Conservation (phyloP, 2,329 filamentous ascomycete genomes). For the Septoria linicola region DNA sequence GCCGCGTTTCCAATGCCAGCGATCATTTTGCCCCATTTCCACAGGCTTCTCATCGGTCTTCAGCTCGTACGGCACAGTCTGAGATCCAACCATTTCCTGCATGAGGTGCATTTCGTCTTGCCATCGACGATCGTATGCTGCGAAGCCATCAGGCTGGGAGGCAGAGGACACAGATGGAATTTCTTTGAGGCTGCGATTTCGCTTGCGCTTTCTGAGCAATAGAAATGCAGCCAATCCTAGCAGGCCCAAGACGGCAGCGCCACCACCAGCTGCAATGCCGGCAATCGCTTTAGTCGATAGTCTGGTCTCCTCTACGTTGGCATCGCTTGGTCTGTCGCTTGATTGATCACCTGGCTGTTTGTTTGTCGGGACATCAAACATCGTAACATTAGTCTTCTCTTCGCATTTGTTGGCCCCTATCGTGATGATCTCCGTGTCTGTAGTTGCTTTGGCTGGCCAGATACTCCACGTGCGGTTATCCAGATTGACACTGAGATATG, state of each 20-base stretch:
- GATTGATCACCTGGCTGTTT: not conserved
- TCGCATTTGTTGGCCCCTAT: constrained; percentile 16
- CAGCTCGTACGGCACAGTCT: constrained; percentile 14
- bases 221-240: not conserved
- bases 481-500: constrained; percentile 21
- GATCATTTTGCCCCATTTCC: constrained; percentile 1
- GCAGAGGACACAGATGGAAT: not conserved
- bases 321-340: not conserved
- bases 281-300: constrained; percentile 9
- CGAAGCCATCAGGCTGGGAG: not conserved
- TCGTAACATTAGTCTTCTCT: constrained; percentile 1
- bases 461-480: constrained; percentile 17
- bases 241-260: not conserved
- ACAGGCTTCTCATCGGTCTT: constrained; percentile 7
- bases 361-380: not conserved
- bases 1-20: not conserved
- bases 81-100: constrained; percentile 9
- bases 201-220: not conserved
- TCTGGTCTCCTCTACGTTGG: not conserved
- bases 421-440: constrained; percentile 9
- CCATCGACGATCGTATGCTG: not conserved
- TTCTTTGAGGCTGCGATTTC: not conserved
- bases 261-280: constrained; percentile 6
- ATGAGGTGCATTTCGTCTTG: constrained; percentile 2
- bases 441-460: constrained; percentile 20